Percentiles rank a stretch among this genome's conserved stretches.
Evolutionary conservation across 768 basidiomycete species (phyloP).

Genomic region (Pleurotus cornucopiae): DNA sequence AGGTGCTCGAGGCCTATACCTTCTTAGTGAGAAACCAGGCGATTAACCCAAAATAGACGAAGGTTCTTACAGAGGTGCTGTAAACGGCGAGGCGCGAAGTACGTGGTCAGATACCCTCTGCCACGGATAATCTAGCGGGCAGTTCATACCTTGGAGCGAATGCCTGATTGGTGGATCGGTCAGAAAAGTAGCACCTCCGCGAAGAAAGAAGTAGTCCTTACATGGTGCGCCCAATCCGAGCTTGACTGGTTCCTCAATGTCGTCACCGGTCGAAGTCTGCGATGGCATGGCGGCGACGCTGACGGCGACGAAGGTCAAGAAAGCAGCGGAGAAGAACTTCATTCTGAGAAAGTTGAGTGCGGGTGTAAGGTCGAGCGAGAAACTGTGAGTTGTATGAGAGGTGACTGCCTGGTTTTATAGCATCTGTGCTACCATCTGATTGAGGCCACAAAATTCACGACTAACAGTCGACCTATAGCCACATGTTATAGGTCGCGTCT

Average conservation of each 20-base stretch:
- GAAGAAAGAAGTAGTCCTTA: background rate
- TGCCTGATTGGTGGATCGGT: background rate
- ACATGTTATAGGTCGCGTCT: no score
- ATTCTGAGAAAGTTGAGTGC: background rate
- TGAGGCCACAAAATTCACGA: no score
- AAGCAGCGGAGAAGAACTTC: background rate
- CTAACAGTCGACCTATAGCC: no score
- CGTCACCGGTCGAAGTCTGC: background rate
- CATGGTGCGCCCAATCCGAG: constrained; percentile 4
- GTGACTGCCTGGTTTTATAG: background rate
- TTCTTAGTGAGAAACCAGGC: background rate
- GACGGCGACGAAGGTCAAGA: background rate
- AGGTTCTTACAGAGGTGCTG: constrained; percentile 4
- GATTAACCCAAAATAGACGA: background rate
- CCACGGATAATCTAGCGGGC: background rate
- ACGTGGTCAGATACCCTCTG: background rate
- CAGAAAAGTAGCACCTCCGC: background rate
- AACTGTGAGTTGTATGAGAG: background rate
- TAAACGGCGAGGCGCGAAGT: background rate
- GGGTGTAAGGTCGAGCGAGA: background rate
- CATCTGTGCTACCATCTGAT: background rate
- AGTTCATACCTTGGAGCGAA: constrained; percentile 5
- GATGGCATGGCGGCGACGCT: background rate
- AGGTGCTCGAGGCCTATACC: background rate
- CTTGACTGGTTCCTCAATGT: constrained; percentile 3